Conservation (phyloP, 345 rosid genomes). For the Brassica napus region Da-Ae NC_063442.1:15375501-15376000, state of each 20-base stretch:
- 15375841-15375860: not conserved
- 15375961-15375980: not conserved
- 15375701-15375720: not conserved
- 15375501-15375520: no score
- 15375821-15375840: not conserved
- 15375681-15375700: not conserved
- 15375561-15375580: not conserved
- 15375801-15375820: not conserved
- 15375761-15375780: not conserved
- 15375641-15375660: not conserved
- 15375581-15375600: not conserved
- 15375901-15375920: not conserved
- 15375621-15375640: not conserved
- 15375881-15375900: not conserved
- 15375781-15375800: not conserved
- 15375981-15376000: not conserved
- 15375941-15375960: not conserved
- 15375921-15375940: not conserved
- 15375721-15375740: no score
- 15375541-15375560: no score
- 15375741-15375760: not conserved
- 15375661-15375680: no score
- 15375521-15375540: no score
- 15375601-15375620: not conserved
- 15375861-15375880: not conserved